phyloP scores from a whole-genome alignment of 2,329 filamentous ascomycete species.

The Ophiocordyceps polyrhachis-furcata region DNA sequence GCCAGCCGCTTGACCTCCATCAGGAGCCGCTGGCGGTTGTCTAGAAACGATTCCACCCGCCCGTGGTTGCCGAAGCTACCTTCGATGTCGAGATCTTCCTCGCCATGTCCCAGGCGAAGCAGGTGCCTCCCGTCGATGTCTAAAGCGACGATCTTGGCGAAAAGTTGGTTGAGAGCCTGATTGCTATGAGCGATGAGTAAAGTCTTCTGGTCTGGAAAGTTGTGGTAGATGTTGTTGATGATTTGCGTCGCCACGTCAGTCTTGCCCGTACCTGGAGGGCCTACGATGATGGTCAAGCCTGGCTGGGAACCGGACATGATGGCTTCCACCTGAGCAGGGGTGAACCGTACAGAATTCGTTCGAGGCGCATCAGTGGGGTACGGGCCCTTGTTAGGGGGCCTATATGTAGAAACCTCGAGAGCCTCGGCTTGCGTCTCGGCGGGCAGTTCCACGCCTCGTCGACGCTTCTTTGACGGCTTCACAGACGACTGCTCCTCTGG shows the following conservation, averaged over 20 bases:
- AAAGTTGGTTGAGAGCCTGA: constrained; percentile 90
- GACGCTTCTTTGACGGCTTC: constrained; percentile 68
- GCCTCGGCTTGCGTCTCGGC: constrained; percentile 45
- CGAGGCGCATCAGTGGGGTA: constrained; percentile 74
- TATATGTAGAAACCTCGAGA: constrained; percentile 76
- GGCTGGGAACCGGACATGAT: constrained; percentile 89
- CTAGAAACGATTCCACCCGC: constrained; percentile 84
- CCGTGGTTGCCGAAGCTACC: constrained; percentile 86
- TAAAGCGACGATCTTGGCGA: constrained; percentile 90
- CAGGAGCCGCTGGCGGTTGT: constrained; percentile 63
- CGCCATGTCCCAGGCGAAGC: constrained; percentile 79
- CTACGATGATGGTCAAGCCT: constrained; percentile 82
- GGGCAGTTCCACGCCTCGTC: constrained; percentile 54
- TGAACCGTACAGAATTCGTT: constrained; percentile 72
- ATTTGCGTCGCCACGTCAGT: constrained; percentile 98
- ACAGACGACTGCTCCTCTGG: constrained; percentile 27
- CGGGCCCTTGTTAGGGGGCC: constrained; percentile 71
- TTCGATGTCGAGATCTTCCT: constrained; percentile 79
- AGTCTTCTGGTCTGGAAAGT: constrained; percentile 84
- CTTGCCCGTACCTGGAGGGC: constrained; percentile 91
- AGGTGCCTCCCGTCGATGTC: constrained; percentile 94
- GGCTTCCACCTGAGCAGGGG: constrained; percentile 75
- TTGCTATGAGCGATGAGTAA: constrained; percentile 92
- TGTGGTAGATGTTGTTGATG: constrained; percentile 97
- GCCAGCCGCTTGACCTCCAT: constrained; percentile 75